Evolutionary conservation across 345 rosid species (phyloP), one percentile per base, ranked within the genome.

Genomic region (Hevea brasiliensis): DNA sequence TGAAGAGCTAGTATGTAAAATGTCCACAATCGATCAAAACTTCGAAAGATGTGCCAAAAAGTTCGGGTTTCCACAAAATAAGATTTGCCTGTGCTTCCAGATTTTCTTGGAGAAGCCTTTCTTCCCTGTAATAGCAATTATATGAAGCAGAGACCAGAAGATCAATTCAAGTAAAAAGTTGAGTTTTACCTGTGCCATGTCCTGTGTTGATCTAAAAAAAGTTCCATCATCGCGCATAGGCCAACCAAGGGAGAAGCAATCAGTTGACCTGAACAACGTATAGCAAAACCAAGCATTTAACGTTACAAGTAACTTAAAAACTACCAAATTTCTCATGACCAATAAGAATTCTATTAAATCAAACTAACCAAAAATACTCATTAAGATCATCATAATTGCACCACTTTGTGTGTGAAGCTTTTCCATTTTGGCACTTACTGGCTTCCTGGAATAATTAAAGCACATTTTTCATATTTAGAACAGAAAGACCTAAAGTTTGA

Each of bases 211-310:
- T 78, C 81, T 92, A 81, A 95, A 95, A 79, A 95, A 84, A 50
- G 84, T 88, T n/a, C 98, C 98, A 82, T 95, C 98, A 76, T 95
- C 99, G 68, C 99, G 98, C 99, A 95, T 95, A 32, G 99, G 98
- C 98, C 99, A 95, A 78, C 98, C 99, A 80, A 95, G 97, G 81
- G 99, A 89, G 84, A 95, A 95, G 90, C 99, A 95, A 66, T 91
- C 92, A 48, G 97, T 65, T 73, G 93, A 87, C 99, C 98, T 92
- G 80, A 70, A 79, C 62, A 63, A 45, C 23, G 77, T 59, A 68
- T 60, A 73, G 67, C 35, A 65, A 57, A 59, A 81, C 65, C 55
- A 70, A 51, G 54, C 53, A 68, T 32, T 59, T 78, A 47, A 69
- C 68, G 21, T 57, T 65, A 45, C 44, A 20, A 50, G 37, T 56